phyloP scores from a whole-genome alignment of 2,329 filamentous ascomycete species.

The Beauveria varroae region DNA sequence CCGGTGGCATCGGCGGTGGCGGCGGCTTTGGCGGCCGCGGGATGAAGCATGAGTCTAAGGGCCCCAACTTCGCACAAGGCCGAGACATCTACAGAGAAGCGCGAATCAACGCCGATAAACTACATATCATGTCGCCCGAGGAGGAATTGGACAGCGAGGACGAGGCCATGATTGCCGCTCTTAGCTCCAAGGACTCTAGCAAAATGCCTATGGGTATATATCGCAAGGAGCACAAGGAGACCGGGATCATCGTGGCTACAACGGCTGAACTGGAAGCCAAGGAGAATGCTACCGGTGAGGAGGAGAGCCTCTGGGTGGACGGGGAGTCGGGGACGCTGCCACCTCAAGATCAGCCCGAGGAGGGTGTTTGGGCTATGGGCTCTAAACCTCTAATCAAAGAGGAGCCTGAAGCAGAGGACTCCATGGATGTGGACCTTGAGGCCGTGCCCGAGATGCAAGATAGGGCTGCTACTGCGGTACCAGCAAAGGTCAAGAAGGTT shows the following conservation, averaged over 20 bases:
- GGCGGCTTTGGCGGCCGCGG: slow-evolving; percentile 21
- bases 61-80: slow-evolving; percentile 29
- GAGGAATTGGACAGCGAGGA: slow-evolving; percentile 40
- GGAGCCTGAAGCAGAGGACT: slow-evolving; percentile 34
- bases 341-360: slow-evolving; percentile 24
- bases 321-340: slow-evolving; percentile 23
- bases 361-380: slow-evolving; percentile 36
- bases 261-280: slow-evolving; percentile 51
- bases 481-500: slow-evolving; percentile 18
- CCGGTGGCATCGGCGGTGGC: slow-evolving; percentile 17
- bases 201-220: slow-evolving; percentile 50
- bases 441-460: not conserved
- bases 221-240: slow-evolving; percentile 46
- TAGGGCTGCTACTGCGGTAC: not conserved
- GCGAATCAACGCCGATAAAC: slow-evolving; percentile 50
- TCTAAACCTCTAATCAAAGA: slow-evolving; percentile 33
- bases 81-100: slow-evolving; percentile 30
- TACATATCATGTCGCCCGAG: slow-evolving; percentile 36
- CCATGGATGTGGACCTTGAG: slow-evolving; percentile 15
- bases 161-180: slow-evolving; percentile 32
- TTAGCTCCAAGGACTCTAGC: slow-evolving; percentile 23
- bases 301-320: slow-evolving; percentile 40
- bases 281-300: slow-evolving; percentile 37
- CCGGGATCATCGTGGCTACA: slow-evolving; percentile 46
- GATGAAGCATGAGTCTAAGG: slow-evolving; percentile 29